A percentile compares a stretch with the other conserved stretches of the same genome.
phyloP scores from a whole-genome alignment of 306 rosid species.

The Ziziphus jujuba region DNA sequence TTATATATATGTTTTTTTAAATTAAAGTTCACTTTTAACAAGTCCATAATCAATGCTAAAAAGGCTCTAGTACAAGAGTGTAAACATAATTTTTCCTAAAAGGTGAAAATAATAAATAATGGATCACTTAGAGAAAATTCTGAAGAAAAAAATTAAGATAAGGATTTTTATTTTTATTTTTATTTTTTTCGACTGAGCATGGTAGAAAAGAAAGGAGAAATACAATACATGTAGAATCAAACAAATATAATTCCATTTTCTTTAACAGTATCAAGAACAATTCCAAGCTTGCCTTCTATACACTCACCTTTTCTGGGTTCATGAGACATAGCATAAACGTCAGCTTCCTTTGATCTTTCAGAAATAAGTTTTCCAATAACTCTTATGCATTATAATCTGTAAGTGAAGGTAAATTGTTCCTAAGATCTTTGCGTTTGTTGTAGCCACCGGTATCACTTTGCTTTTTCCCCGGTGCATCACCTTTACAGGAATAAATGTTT shows the following conservation, averaged over 20 bases:
- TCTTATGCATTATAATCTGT: conserved; percentile 70
- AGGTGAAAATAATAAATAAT: too few species aligned
- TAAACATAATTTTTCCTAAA: too few species aligned
- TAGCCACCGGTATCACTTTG: conserved; percentile 90
- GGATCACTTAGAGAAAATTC: too few species aligned
- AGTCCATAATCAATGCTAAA: too few species aligned
- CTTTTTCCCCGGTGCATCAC: conserved; percentile 84
- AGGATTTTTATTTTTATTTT: not conserved
- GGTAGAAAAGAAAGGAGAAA: not conserved
- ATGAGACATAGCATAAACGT: conserved; percentile 72
- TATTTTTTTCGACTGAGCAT: too few species aligned
- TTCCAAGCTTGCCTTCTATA: conserved; percentile 78
- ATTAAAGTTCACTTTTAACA: too few species aligned
- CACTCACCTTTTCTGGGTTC: conserved; percentile 77
- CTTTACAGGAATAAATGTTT: conserved; percentile 65
- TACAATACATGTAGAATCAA: not conserved
- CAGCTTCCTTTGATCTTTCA: conserved; percentile 87
- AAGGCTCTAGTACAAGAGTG: too few species aligned
- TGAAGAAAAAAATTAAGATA: not conserved
- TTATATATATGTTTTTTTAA: too few species aligned
- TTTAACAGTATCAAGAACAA: conserved; percentile 74
- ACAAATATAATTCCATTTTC: conserved; percentile 70
- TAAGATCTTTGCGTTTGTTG: conserved; percentile 74
- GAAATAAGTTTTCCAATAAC: conserved; percentile 76
- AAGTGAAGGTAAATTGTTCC: conserved; percentile 62